Conservation (phyloP, 2,329 filamentous ascomycete species). For the Fusarium sp. region DNA sequence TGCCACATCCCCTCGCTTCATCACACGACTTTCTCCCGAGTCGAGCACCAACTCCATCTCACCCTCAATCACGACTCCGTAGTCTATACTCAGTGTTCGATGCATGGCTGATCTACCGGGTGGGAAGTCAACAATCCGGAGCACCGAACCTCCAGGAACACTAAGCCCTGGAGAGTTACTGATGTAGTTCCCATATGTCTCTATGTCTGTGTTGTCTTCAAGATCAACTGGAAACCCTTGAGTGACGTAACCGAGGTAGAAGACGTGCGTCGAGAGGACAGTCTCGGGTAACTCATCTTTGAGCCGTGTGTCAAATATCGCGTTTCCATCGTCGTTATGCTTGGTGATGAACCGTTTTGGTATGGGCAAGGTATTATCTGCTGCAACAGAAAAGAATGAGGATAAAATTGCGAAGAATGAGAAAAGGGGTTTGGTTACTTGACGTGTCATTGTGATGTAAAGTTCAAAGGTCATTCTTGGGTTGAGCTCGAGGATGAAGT, state of each 20-base stretch:
- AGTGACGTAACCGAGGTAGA: slow-evolving; percentile 34
- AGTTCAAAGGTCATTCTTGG: not conserved
- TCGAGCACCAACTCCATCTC: slow-evolving; percentile 63
- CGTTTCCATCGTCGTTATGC: slow-evolving; percentile 31
- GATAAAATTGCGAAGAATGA: not conserved
- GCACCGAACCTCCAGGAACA: slow-evolving; percentile 51
- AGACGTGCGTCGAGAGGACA: slow-evolving; percentile 19
- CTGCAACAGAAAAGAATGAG: not conserved
- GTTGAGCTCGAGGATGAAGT: not conserved
- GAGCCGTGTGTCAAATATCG: slow-evolving; percentile 31
- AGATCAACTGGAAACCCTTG: slow-evolving; percentile 17
- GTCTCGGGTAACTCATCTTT: slow-evolving; percentile 15
- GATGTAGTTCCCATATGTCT: slow-evolving; percentile 19
- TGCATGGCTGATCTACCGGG: slow-evolving; percentile 49
- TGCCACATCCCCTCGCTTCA: slow-evolving; percentile 60
- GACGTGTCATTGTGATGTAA: not conserved
- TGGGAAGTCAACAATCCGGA: slow-evolving; percentile 59
- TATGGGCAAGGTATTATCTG: slow-evolving; percentile 20
- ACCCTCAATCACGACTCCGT: slow-evolving; percentile 64
- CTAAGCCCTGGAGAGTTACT: slow-evolving; percentile 36
- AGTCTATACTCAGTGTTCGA: slow-evolving; percentile 64
- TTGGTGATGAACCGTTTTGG: slow-evolving; percentile 35
- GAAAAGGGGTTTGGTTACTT: not conserved
- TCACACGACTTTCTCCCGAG: slow-evolving; percentile 52
- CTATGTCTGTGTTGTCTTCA: slow-evolving; percentile 20